Conservation (phyloP, 352 stramenopile species). For the Thalassiosira delicatula region DNA sequence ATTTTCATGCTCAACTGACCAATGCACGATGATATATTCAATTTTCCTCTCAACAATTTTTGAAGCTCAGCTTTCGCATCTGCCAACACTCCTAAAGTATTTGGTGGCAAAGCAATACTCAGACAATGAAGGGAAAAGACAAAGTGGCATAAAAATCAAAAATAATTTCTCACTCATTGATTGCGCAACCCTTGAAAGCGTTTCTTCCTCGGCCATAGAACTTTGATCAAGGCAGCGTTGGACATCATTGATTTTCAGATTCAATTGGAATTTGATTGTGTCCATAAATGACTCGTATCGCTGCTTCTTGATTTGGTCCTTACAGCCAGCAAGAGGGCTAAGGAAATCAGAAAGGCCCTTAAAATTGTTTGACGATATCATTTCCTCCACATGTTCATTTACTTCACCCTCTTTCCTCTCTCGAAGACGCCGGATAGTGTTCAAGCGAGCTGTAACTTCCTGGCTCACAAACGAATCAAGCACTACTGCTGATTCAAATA, state of each 20-base stretch:
- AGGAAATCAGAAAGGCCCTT: slow-evolving; percentile 62
- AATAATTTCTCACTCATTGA: no score
- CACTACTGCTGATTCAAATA: slow-evolving; percentile 45
- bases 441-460: slow-evolving; percentile 47
- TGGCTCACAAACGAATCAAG: slow-evolving; percentile 57
- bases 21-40: slow-evolving; percentile 25
- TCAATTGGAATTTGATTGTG: background rate
- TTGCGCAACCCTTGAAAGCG: slow-evolving; percentile 4
- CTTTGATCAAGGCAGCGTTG: background rate
- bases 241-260: slow-evolving; percentile 11
- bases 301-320: slow-evolving; percentile 66
- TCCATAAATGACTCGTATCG: slow-evolving; percentile 35
- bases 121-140: no score
- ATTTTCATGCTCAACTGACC: slow-evolving; percentile 2
- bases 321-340: slow-evolving; percentile 51
- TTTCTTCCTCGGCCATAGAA: background rate
- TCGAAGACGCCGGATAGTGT: slow-evolving; percentile 41
- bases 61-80: slow-evolving; percentile 22
- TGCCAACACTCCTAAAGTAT: slow-evolving; percentile 25
- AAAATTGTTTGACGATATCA: slow-evolving; percentile 67
- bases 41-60: slow-evolving; percentile 12
- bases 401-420: slow-evolving; percentile 65
- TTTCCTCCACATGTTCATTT: slow-evolving; percentile 51
- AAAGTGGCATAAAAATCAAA: no score
- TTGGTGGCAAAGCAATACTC: no score